phyloP scores from a whole-genome alignment of 306 rosid genomes.

The Styphnolobium japonicum region DNA sequence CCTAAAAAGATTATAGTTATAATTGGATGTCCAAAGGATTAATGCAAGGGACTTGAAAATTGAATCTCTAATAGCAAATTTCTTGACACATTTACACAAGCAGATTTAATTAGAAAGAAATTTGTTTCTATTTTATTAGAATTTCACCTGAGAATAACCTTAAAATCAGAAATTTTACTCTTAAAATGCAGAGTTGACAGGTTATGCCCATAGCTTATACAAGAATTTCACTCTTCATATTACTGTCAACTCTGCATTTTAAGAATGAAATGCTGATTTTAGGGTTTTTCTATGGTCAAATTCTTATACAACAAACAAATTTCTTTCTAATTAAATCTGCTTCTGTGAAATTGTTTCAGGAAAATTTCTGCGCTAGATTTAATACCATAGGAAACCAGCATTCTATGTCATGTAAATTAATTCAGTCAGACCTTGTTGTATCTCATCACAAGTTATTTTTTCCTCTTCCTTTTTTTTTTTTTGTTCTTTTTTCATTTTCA shows the following conservation, averaged over 20 bases:
- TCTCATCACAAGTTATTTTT: not conserved
- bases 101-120: not conserved
- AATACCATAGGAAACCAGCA: not conserved
- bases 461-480: not conserved
- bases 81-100: not conserved
- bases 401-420: not conserved
- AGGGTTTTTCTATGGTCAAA: not conserved
- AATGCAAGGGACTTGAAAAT: not conserved
- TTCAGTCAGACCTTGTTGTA: not conserved
- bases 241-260: not conserved
- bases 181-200: not conserved
- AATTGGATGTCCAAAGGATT: not conserved
- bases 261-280: not conserved
- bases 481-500: slow-evolving; percentile 18
- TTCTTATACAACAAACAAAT: not conserved
- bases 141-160: not conserved
- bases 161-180: not conserved
- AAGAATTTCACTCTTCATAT: not conserved
- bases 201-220: not conserved
- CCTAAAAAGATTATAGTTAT: not conserved
- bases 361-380: not conserved
- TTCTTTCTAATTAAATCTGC: not conserved
- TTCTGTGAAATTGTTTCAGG: not conserved
- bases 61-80: not conserved
- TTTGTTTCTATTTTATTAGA: not conserved